Percentiles rank a stretch among this genome's conserved stretches.
These are phyloP conservation scores for Ustanciosporium gigantosporum DNA, from an alignment of 1,284 basidiomycete species.

Conservation along the genomic window DNA sequence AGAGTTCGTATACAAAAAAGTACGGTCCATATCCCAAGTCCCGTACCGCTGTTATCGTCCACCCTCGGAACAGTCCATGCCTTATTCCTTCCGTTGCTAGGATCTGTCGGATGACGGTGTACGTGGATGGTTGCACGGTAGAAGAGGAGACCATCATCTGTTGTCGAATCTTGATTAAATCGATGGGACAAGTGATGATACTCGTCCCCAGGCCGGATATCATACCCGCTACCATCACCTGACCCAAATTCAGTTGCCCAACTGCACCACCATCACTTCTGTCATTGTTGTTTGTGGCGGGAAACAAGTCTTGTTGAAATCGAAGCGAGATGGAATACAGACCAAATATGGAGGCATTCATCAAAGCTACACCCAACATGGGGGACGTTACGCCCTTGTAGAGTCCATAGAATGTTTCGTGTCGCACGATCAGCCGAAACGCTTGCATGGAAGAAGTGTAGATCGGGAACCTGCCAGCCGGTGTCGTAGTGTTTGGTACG, in stretches of 20 bases:
- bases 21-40: slow-evolving; percentile 53
- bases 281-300: background rate
- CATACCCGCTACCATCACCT: slow-evolving; percentile 49
- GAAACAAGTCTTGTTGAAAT: slow-evolving; percentile 6
- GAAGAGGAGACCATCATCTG: slow-evolving; percentile 33
- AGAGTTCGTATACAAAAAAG: slow-evolving; percentile 47
- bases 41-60: slow-evolving; percentile 41
- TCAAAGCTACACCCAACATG: slow-evolving; percentile 54
- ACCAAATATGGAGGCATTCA: slow-evolving; percentile 57
- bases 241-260: slow-evolving; percentile 3
- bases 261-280: background rate
- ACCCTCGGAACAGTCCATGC: slow-evolving; percentile 42
- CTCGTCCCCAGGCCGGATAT: slow-evolving; percentile 38
- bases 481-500: background rate
- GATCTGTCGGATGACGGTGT: slow-evolving; percentile 23
- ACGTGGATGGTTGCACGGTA: slow-evolving; percentile 2
- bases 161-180: slow-evolving; percentile 55
- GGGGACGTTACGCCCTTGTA: slow-evolving; percentile 54
- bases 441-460: slow-evolving; percentile 48
- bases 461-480: slow-evolving; percentile 1
- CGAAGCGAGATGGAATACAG: slow-evolving; percentile 44
- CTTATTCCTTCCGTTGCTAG: slow-evolving; percentile 17
- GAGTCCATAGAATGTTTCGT: slow-evolving; percentile 47
- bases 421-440: slow-evolving; percentile 43
- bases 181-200: slow-evolving; percentile 52